Conservation (phyloP, 331 rosid genomes). For the Quercus phellos region DNA sequence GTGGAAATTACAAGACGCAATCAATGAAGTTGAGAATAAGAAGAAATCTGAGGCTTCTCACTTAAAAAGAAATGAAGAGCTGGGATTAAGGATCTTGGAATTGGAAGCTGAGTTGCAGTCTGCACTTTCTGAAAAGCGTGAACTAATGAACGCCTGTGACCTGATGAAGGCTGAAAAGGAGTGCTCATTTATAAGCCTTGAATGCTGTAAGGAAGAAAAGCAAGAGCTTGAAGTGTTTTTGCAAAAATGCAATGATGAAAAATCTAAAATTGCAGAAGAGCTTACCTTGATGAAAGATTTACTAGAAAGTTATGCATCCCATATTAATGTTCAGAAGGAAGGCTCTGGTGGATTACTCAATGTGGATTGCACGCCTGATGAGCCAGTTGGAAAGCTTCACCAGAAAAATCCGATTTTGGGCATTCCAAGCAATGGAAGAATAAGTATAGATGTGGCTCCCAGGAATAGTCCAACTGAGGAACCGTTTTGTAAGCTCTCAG, state of each 20-base stretch:
- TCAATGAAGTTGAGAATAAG: constrained; percentile 66
- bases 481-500: constrained; percentile 13
- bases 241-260: constrained; percentile 66
- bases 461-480: constrained; percentile 8
- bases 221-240: constrained; percentile 78
- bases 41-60: constrained; percentile 74
- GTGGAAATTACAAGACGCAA: constrained; percentile 85
- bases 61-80: constrained; percentile 72
- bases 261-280: constrained; percentile 60
- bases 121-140: constrained; percentile 75
- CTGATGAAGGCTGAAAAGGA: constrained; percentile 88
- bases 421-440: constrained; percentile 5
- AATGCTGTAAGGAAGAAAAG: constrained; percentile 96
- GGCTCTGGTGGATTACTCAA: constrained; percentile 25
- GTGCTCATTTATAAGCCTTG: constrained; percentile 84
- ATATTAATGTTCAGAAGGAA: constrained; percentile 31
- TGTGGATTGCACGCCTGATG: constrained; percentile 21
- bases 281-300: constrained; percentile 52
- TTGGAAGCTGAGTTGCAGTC: constrained; percentile 77
- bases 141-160: constrained; percentile 73
- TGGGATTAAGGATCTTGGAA: constrained; percentile 75
- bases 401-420: constrained; percentile 7
- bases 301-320: constrained; percentile 40
- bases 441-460: background rate
- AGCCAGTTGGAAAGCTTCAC: constrained; percentile 1